Base-by-base conservation (phyloP, 768 basidiomycete species). In the Termitomyces bulborhizus region DNA sequence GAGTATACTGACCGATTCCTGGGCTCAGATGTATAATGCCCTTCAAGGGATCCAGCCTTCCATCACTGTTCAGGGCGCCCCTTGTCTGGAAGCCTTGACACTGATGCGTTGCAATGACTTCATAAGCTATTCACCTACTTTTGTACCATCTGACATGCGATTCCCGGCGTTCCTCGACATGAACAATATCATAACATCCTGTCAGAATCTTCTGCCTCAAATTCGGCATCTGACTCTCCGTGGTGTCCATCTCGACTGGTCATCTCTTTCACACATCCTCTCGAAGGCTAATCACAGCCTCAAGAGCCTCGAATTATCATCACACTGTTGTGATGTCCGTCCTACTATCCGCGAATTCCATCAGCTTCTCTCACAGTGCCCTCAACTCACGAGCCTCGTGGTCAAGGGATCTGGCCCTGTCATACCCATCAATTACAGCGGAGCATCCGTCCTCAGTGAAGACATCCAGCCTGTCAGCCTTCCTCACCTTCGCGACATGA, bases 31-130 rank as follows among this genome's bases (percentile, higher is more conserved):
- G 80, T 73, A 77, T 58, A 64, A 71, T 46, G 82, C 79, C 11
- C 70, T 86, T 16, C 60, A 65, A 26, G 65, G 69, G 9, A 73
- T 85, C 36, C 78, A 80, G 57, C 67, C 69, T 7, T 51, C 59
- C 13, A 63, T 77, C 51, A 59, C 64, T 32, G 61, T 65, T 15
- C 46, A 57, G 29, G 73, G 75, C 40, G 76, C 76, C 8, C 74
- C 75, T 7, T 61, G 62, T 21, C 74, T 83, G 41, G 76, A 82
- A 63, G 76, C 73, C 5, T 66, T 86, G 44, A 73, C 74, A 27
- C 69, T 85, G 18, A 81, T 84, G 75, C 78, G 79, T 32, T 85
- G 81, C 68, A 83, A 83, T 61, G 80, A 82, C 54, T 81, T 77
- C 60, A 71, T 75, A 50, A 74, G 77, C 59, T 77, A 76, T 61